A percentile compares a stretch with the other conserved stretches of the same genome.
Conservation (phyloP, 805 yeast genomes). For the Brettanomyces naardenensis region DNA sequence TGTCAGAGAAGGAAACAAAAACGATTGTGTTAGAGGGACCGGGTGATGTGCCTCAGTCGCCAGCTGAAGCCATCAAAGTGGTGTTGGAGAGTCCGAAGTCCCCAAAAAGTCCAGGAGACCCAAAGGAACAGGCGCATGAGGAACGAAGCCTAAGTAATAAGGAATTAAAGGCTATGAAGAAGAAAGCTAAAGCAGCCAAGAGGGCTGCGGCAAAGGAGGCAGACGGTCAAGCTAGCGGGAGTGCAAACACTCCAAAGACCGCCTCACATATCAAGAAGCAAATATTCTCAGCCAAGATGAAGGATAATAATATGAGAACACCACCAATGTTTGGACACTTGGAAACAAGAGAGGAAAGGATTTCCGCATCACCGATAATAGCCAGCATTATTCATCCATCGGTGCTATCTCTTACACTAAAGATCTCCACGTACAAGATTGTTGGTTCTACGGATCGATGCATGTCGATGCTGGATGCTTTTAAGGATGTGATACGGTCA, state of each 20-base stretch:
- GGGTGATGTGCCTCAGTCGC: too few species aligned
- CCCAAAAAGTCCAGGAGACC: too few species aligned
- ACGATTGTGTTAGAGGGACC: too few species aligned
- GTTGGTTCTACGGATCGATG: constrained; percentile 90
- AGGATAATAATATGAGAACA: constrained; percentile 35
- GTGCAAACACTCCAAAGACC: constrained; percentile 26
- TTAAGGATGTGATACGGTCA: constrained; percentile 69
- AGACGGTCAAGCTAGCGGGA: constrained; percentile 3
- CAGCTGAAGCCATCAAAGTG: too few species aligned
- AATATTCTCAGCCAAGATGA: constrained; percentile 41
- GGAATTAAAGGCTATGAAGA: constrained; percentile 80
- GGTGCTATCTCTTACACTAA: constrained; percentile 67
- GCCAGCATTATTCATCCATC: constrained; percentile 81
- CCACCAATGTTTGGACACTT: constrained; percentile 72
- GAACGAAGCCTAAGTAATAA: constrained; percentile 69
- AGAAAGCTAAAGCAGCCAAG: constrained; percentile 85
- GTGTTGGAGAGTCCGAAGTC: too few species aligned
- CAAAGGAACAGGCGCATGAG: too few species aligned
- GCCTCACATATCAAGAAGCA: constrained; percentile 47
- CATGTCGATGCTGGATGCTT: constrained; percentile 75
- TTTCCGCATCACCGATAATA: constrained; percentile 45
- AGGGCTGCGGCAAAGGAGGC: constrained; percentile 77
- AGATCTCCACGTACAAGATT: constrained; percentile 73
- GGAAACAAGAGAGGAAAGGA: constrained; percentile 73
- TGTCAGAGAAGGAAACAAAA: too few species aligned